A percentile compares a stretch with the other conserved stretches of the same genome.
phyloP scores from a whole-genome alignment of 2,329 filamentous ascomycete genomes.

The Phoma herbarum region DNA sequence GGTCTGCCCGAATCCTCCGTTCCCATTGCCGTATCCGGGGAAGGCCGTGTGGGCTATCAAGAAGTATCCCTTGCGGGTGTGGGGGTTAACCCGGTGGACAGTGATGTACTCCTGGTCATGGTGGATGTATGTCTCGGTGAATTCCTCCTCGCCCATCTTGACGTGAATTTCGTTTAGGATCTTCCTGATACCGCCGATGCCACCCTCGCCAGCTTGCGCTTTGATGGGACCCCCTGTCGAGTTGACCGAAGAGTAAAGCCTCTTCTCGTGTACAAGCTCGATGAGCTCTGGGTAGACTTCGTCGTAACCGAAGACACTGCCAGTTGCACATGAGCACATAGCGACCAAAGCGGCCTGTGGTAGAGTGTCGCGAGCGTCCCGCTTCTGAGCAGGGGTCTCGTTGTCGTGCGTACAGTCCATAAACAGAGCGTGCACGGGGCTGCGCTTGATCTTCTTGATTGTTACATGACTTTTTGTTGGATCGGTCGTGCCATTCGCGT shows the following conservation, averaged over 20 bases:
- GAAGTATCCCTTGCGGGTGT: conserved; percentile 92
- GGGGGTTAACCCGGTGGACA: conserved; percentile 91
- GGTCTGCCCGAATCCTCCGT: conserved; percentile 81
- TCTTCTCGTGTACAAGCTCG: conserved; percentile 90
- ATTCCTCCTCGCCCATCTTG: conserved; percentile 93
- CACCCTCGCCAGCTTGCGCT: conserved; percentile 75
- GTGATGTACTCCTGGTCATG: conserved; percentile 97
- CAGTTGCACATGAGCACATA: conserved; percentile 94
- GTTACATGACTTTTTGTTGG: conserved; percentile 61
- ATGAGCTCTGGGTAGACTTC: conserved; percentile 93
- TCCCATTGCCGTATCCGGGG: conserved; percentile 85
- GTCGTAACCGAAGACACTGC: conserved; percentile 98
- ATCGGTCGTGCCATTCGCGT: conserved; percentile 35
- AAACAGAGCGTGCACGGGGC: conserved; percentile 90
- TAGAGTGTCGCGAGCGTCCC: conserved; percentile 91
- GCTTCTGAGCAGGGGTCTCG: conserved; percentile 92
- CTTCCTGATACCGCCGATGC: conserved; percentile 91
- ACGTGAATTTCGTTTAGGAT: conserved; percentile 94
- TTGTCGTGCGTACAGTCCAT: conserved; percentile 99
- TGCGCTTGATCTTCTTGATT: conserved; percentile 83
- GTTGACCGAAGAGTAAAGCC: conserved; percentile 80
- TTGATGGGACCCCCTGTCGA: conserved; percentile 68
- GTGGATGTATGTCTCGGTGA: conserved; percentile 94
- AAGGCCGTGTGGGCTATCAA: conserved; percentile 96
- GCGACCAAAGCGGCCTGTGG: conserved; percentile 92